Evolutionary conservation across 768 basidiomycete genomes (phyloP).

Genomic region (Lactarius quietus): DNA sequence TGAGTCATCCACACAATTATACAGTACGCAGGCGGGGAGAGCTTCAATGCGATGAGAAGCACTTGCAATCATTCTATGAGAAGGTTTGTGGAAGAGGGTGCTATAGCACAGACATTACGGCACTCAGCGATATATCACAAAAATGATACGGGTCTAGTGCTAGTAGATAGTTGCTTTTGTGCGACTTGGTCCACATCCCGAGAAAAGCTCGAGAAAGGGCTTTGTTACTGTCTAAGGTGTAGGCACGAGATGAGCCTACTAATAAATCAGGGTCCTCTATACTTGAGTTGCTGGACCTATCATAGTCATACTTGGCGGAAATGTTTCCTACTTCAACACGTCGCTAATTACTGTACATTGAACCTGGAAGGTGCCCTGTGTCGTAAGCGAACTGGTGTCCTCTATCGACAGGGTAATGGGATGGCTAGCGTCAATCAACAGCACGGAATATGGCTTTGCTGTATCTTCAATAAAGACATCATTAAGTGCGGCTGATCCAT

Average conservation of each 20-base stretch:
- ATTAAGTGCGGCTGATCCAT: neutral
- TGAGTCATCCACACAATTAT: neutral
- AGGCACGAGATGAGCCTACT: neutral
- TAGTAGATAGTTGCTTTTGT: neutral
- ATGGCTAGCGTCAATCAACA: neutral
- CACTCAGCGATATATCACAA: neutral
- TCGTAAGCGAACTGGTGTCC: conserved; percentile 2
- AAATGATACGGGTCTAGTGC: neutral
- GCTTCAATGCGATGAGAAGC: neutral
- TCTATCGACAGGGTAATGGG: conserved; percentile 6
- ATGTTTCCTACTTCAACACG: neutral
- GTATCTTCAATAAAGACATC: neutral
- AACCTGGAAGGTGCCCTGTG: conserved; percentile 2
- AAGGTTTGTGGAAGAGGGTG: neutral
- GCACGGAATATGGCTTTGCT: neutral
- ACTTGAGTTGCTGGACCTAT: neutral
- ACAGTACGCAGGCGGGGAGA: neutral
- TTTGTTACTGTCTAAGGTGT: neutral
- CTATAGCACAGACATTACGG: neutral
- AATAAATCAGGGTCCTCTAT: neutral
- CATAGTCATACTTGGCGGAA: neutral
- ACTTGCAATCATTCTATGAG: neutral
- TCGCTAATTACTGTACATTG: neutral
- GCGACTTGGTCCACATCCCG: neutral
- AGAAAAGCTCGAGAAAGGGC: neutral